Base-by-base conservation (phyloP, 169 alveolate genomes). In the Plasmodium knowlesi region DNA sequence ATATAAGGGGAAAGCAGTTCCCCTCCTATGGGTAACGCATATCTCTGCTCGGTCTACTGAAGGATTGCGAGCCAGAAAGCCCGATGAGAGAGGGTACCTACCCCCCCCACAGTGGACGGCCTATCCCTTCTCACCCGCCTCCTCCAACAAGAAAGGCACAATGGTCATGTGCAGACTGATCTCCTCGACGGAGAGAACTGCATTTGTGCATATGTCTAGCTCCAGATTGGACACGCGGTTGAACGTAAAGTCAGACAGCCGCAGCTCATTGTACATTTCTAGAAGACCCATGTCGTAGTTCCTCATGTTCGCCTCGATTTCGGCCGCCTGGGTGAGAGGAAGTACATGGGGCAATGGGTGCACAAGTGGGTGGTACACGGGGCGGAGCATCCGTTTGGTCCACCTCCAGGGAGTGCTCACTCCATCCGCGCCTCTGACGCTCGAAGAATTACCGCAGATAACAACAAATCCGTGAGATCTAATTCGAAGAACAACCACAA, bases 401-500 rank as follows among this genome's bases (percentile, higher is more conserved):
- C 50, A 41, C 0, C 50, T 16, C 54, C 1, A 4, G 54, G 4
- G 3, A 43, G 54, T 43, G n/a, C 61, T 22, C 61, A 50, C 61
- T 14, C 61, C 61, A 50, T 5, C 22, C 22, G 0, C 19, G 22
- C 61, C 22, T 32, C 80, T 3, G 22, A 2, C 71, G 50, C 39
- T 4, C 10, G 61, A 28, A n/a, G 5, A 41, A 12, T 82, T 82
- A 91, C 95, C 12, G 91, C 32, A 25, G 22, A 39, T 12, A 82
- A 4, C 14, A 91, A 37, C 25, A 76, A 72, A 22, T 91, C 92
- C 12, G 37, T 25, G 22, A 91, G 86, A 10, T 91, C 53, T 19
- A 71, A 78, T 46, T 91, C 95, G 19, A 53, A 71, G 71, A 91
- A 91, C 34, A 54, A 2, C 95, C 95, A 91, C 32, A 81, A n/a